Percentiles rank a stretch among this genome's conserved stretches.
Evolutionary conservation across 176 grass and related monocot species (phyloP).

Genomic region (Pharus latifolius): DNA sequence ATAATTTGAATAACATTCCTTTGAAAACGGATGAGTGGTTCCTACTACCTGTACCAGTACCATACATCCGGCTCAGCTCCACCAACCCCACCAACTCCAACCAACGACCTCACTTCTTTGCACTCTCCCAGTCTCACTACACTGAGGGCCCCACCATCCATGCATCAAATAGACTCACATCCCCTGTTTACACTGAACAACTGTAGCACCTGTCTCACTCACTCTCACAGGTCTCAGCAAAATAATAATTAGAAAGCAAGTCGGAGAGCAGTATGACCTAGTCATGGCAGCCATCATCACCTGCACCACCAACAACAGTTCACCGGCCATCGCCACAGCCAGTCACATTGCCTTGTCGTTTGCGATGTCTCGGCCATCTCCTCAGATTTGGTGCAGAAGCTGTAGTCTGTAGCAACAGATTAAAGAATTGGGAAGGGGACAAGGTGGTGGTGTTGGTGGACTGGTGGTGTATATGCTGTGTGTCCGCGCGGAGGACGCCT

Average conservation of each 20-base stretch:
- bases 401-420: background rate
- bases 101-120: background rate
- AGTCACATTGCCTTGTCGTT: constrained; percentile 17
- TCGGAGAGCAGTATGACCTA: constrained; percentile 1
- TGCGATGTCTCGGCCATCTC: constrained; percentile 9
- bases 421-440: constrained; percentile 33
- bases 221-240: background rate
- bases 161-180: background rate
- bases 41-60: too few relatives aligned
- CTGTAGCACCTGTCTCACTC: background rate
- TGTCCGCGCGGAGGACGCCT: constrained; percentile 46
- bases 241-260: constrained; percentile 27
- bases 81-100: constrained; percentile 15
- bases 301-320: background rate
- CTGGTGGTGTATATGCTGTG: constrained; percentile 50
- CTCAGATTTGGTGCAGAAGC: background rate
- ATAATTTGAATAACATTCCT: too few relatives aligned
- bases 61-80: too few relatives aligned
- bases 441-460: background rate
- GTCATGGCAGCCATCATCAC: constrained; percentile 13
- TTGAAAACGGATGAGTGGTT: too few relatives aligned
- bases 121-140: background rate
- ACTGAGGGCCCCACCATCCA: background rate
- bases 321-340: too few relatives aligned
- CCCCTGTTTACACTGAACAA: too few relatives aligned